Percentiles rank a stretch among this genome's conserved stretches.
phyloP scores from a whole-genome alignment of 345 rosid genomes.

The Gossypium ekmanianum region DNA sequence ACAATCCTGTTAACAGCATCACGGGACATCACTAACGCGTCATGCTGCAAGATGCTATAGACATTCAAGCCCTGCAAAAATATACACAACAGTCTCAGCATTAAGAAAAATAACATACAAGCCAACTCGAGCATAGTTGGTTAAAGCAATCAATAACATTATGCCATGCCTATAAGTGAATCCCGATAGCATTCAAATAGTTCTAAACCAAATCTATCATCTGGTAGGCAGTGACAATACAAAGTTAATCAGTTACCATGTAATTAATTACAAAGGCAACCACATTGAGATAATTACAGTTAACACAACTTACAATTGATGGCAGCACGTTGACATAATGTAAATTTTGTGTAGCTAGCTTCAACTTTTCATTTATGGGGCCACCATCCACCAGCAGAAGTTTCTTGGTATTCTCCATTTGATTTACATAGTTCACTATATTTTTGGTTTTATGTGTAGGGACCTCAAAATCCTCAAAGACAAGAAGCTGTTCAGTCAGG shows the following conservation, averaged over 20 bases:
- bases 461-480: constrained; percentile 76
- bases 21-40: constrained; percentile 88
- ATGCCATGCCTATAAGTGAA: background rate
- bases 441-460: constrained; percentile 87
- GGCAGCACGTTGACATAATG: constrained; percentile 81
- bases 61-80: constrained; percentile 79
- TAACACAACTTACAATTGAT: constrained; percentile 65
- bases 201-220: background rate
- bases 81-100: background rate
- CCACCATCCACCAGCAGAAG: constrained; percentile 79
- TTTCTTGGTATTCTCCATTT: constrained; percentile 82
- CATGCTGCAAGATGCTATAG: constrained; percentile 86
- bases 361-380: constrained; percentile 71
- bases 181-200: background rate
- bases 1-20: constrained; percentile 83
- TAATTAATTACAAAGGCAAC: background rate
- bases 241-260: background rate
- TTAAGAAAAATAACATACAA: background rate
- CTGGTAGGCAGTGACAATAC: background rate
- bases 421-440: constrained; percentile 54
- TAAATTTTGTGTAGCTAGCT: constrained; percentile 84
- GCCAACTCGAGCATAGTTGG: background rate
- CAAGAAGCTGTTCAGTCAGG: constrained; percentile 55
- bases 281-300: background rate
- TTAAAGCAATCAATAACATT: background rate